These are phyloP conservation scores for Pluteus cervinus DNA, from an alignment of 768 basidiomycete genomes.

Conservation along the genomic window DNA sequence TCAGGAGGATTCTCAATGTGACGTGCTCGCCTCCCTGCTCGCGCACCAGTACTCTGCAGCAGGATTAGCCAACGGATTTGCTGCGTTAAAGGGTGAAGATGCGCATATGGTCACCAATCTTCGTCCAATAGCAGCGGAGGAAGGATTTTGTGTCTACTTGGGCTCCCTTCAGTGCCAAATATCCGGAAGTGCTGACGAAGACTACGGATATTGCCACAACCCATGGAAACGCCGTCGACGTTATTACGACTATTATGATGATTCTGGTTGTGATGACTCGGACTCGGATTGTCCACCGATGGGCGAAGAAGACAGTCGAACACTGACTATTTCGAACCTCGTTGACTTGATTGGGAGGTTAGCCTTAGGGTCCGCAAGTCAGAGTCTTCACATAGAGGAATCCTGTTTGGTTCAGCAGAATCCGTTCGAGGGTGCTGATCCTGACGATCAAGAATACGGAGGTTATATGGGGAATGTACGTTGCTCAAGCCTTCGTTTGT, in stretches of 20 bases:
- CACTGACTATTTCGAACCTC: too few relatives aligned
- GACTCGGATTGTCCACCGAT: too few relatives aligned
- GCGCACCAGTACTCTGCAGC: conserved; percentile 12
- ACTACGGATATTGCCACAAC: conserved; percentile 10
- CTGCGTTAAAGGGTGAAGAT: conserved; percentile 27
- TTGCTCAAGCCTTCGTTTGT: conserved; percentile 5
- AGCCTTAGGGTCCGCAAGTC: too few relatives aligned
- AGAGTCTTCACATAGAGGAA: conserved; percentile 14
- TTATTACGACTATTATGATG: too few relatives aligned
- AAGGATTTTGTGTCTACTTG: conserved; percentile 22
- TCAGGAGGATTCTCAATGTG: background rate
- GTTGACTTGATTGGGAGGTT: too few relatives aligned
- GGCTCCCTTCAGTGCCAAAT: conserved; percentile 18
- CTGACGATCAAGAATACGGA: conserved; percentile 31
- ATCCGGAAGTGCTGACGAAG: conserved; percentile 12
- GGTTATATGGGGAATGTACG: conserved; percentile 37
- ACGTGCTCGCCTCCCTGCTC: conserved; percentile 11
- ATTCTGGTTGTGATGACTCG: too few relatives aligned
- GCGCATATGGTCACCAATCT: conserved; percentile 20
- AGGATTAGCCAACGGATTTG: conserved; percentile 7
- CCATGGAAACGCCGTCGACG: too few relatives aligned
- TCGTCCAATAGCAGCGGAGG: conserved; percentile 16
- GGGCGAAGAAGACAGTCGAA: too few relatives aligned
- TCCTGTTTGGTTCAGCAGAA: conserved; percentile 26
- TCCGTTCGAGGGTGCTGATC: conserved; percentile 24